These are phyloP conservation scores for Fusarium floridanum DNA, from an alignment of 2,329 filamentous ascomycete species.

Conservation along the genomic window DNA sequence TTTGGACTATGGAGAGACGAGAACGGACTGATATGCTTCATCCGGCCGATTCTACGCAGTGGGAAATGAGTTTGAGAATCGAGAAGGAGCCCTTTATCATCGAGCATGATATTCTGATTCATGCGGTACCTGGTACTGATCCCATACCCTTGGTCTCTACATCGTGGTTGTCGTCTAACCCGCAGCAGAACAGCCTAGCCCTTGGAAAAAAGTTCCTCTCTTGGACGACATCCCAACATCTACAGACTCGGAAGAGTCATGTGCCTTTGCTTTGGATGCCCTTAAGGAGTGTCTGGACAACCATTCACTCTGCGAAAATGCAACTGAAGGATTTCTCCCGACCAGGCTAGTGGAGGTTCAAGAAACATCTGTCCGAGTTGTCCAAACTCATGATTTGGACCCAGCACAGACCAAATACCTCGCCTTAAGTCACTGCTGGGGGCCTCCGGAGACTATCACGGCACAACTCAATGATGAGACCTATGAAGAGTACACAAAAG, in stretches of 20 bases:
- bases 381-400: neutral
- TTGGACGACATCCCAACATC: neutral
- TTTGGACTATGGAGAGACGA: neutral
- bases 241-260: neutral
- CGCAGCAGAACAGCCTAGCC: neutral
- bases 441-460: neutral
- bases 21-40: constrained; percentile 5
- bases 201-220: constrained; percentile 1
- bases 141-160: neutral
- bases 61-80: neutral
- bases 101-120: neutral
- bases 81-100: neutral
- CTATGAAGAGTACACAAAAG: neutral
- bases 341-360: neutral
- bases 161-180: neutral
- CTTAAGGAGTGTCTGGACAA: neutral
- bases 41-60: neutral
- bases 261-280: neutral
- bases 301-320: neutral
- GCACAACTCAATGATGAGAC: constrained; percentile 2
- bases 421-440: constrained; percentile 10
- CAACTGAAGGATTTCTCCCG: neutral
- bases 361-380: neutral
- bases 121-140: neutral
- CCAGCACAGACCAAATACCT: neutral